Evolutionary conservation across 257 asterid genomes (phyloP).

Genomic region (Perilla frutescens): DNA sequence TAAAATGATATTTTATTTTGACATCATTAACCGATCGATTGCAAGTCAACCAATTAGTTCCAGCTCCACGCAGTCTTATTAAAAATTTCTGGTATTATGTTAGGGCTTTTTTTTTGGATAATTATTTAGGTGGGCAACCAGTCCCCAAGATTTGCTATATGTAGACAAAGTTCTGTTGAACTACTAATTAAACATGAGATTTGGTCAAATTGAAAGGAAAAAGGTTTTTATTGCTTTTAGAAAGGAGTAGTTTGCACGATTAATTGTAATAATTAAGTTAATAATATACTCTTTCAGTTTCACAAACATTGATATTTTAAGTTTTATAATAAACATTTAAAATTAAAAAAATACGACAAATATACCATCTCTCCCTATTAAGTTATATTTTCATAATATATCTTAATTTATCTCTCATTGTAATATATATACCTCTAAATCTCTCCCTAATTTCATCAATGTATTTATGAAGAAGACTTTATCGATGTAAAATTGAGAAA

Average conservation of each 20-base stretch:
- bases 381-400: too few relatives aligned
- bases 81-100: slow-evolving; percentile 11
- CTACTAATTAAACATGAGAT: slow-evolving; percentile 38
- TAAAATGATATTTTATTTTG: too few relatives aligned
- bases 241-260: slow-evolving; percentile 51
- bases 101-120: slow-evolving; percentile 17
- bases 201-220: slow-evolving; percentile 31
- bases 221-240: slow-evolving; percentile 24
- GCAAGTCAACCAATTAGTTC: slow-evolving; percentile 33
- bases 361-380: too few relatives aligned
- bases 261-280: slow-evolving; percentile 33
- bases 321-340: too few relatives aligned
- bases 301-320: too few relatives aligned
- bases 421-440: too few relatives aligned
- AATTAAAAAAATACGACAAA: too few relatives aligned
- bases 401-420: too few relatives aligned
- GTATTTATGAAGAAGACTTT: too few relatives aligned
- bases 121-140: slow-evolving; percentile 26
- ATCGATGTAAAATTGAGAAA: too few relatives aligned
- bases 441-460: too few relatives aligned
- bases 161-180: slow-evolving; percentile 40
- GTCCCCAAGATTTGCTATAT: slow-evolving; percentile 13
- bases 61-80: not conserved
- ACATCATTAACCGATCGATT: not conserved
- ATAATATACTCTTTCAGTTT: too few relatives aligned